Conservation (phyloP, 208 protist species). For the Acanthamoeba lenticulata region DNA sequence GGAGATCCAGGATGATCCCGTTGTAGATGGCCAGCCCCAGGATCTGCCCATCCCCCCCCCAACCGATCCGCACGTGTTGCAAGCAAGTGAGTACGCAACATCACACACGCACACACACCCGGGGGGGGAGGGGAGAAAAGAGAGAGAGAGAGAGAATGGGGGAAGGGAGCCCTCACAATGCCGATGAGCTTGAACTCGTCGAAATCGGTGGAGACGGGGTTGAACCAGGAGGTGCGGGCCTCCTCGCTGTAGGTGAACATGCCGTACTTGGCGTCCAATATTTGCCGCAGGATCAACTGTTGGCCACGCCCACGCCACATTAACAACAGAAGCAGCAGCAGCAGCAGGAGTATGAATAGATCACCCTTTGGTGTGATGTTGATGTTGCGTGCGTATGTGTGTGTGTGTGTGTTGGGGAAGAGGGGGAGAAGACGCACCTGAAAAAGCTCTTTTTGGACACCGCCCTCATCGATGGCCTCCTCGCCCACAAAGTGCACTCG, state of each 20-base stretch:
- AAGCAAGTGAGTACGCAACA: not conserved
- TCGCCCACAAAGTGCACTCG: slow-evolving; percentile 57
- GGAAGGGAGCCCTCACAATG: not conserved
- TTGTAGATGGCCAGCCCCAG: slow-evolving; percentile 96
- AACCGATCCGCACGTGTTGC: not conserved
- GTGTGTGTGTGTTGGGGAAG: not conserved
- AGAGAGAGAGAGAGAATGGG: not conserved
- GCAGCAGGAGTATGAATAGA: not conserved
- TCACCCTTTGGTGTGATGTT: not conserved
- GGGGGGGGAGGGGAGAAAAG: not conserved
- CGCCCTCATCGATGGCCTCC: slow-evolving; percentile 91
- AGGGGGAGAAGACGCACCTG: slow-evolving; percentile 86
- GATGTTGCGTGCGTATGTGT: not conserved
- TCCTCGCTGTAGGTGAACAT: slow-evolving; percentile 70
- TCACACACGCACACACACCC: not conserved
- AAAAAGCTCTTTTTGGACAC: slow-evolving; percentile 97
- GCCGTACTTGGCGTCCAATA: slow-evolving; percentile 63
- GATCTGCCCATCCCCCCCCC: slow-evolving; percentile 63
- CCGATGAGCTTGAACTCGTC: slow-evolving; percentile 65
- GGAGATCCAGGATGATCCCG: slow-evolving; percentile 92
- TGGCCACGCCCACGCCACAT: not conserved
- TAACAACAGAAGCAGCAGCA: not conserved
- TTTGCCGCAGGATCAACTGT: slow-evolving; percentile 57
- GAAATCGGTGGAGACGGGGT: slow-evolving; percentile 36
- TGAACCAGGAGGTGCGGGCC: slow-evolving; percentile 53